Conservation (phyloP, 164 flowering plant species). For the Cinnamomum chago region DNA sequence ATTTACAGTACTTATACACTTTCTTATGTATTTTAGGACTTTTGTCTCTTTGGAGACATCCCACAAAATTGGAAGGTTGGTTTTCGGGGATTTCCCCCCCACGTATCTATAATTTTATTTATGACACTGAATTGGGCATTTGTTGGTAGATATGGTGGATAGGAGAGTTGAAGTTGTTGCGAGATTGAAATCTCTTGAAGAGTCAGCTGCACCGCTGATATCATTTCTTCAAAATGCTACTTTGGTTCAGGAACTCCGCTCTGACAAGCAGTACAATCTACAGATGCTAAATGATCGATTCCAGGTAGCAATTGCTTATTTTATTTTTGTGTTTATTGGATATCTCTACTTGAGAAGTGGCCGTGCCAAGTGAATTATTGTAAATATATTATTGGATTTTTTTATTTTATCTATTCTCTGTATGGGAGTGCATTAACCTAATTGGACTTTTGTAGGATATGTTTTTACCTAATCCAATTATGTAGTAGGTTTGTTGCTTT, state of each 20-base stretch:
- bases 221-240: constrained; percentile 64
- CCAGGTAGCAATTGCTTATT: constrained; percentile 41
- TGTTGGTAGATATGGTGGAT: constrained; percentile 69
- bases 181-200: constrained; percentile 77
- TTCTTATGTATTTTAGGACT: too few relatives aligned
- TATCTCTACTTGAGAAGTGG: too few relatives aligned
- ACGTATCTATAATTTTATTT: too few relatives aligned
- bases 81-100: not conserved
- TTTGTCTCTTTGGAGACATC: too few relatives aligned
- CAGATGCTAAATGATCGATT: constrained; percentile 84
- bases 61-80: not conserved
- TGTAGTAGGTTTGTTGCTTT: too few relatives aligned
- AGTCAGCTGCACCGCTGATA: constrained; percentile 68
- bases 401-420: too few relatives aligned
- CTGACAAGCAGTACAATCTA: constrained; percentile 81
- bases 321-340: too few relatives aligned
- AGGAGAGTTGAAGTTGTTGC: constrained; percentile 79
- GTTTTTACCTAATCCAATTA: too few relatives aligned
- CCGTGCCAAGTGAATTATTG: too few relatives aligned
- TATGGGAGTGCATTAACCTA: too few relatives aligned
- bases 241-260: constrained; percentile 68
- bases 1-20: not conserved
- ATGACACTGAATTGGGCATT: not conserved
- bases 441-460: too few relatives aligned
- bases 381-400: too few relatives aligned